Base-by-base conservation (phyloP, 164 flowering plant genomes). In the Tetrastigma voinierianum region DNA sequence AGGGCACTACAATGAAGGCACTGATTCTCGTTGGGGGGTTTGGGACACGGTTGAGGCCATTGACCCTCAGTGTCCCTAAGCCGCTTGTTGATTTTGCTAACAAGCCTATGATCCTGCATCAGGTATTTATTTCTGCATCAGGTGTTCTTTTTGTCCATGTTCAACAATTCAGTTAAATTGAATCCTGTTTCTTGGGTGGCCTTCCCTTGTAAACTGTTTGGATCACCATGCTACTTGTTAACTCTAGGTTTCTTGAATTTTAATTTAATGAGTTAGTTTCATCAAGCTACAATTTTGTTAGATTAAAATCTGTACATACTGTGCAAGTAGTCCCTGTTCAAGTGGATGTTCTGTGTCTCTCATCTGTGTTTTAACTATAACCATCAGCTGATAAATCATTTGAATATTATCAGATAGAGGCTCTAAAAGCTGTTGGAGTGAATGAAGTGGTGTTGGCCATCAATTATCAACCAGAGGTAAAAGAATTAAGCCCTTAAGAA, bases 1-100 rank as follows among this genome's bases (percentile, higher is more conserved):
- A 32, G 56, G 25, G 54, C 47, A 61, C 73, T 78, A 84, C 45
- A 40, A 95, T 95, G 99, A 95, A 95, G 97, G 99, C 99, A 16
- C 92, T 95, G 52, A 92, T 95, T 83, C 97, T 95, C 55, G 99
- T 92, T 77, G 99, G 99, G 75, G 99, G 98, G 4, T 92, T 90
- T 71, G 96, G 98, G 52, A 95, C 96, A 14, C 82, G 98, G 72
- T 76, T 95, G 89, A 86, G 97, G 87, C 99, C 99, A n/a, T 74
- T 95, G 87, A 92, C 99, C 1, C 90, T 95, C 20, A 95, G 97
- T 75, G 80, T 95, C 68, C 99, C 99, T 15, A 95, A 95, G 81
- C 99, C 99, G 5, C 88, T 95, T 55, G 99, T 95, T 72, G 99
- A 95, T 43, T 95, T 95, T 78, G 99, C 94, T 65, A 95, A 95